phyloP scores from a whole-genome alignment of 2,329 filamentous ascomycete species.

The Celoporthe dispersa region DNA sequence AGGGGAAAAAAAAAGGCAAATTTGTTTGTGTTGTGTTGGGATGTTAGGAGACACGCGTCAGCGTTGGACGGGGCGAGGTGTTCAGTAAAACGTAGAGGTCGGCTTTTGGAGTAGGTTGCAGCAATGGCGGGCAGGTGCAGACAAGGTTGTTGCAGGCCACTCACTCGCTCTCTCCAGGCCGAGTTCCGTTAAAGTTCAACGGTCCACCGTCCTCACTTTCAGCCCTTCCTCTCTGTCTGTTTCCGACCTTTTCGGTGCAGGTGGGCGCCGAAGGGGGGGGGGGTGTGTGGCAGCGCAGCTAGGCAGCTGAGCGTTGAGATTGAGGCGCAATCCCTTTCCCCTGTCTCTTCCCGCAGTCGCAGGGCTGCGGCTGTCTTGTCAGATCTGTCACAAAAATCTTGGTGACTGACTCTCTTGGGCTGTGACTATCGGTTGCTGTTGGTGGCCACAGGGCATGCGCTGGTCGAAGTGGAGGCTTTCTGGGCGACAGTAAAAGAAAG shows the following conservation, averaged over 20 bases:
- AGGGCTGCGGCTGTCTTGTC: conserved; percentile 8
- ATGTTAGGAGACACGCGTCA: neutral
- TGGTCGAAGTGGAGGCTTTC: neutral
- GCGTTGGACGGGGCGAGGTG: neutral
- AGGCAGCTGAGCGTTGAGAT: neutral
- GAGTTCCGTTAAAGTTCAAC: neutral
- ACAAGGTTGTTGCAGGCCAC: neutral
- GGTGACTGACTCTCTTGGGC: neutral
- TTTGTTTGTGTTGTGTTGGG: neutral
- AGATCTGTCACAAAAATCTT: conserved; percentile 16
- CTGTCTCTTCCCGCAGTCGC: conserved; percentile 1
- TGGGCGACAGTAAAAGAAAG: neutral
- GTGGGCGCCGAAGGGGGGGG: neutral
- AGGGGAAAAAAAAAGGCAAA: too few relatives aligned
- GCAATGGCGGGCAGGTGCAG: neutral
- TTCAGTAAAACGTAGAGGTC: neutral
- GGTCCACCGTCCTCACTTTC: neutral
- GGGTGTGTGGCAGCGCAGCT: neutral
- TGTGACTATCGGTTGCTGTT: neutral
- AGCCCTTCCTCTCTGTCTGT: neutral
- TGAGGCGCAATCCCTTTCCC: conserved; percentile 15
- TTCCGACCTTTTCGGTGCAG: neutral
- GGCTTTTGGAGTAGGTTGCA: conserved; percentile 1
- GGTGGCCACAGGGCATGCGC: neutral
- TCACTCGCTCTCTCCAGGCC: neutral